These are phyloP conservation scores for Gyrodon lividus DNA, from an alignment of 768 basidiomycete species.

Conservation along the genomic window DNA sequence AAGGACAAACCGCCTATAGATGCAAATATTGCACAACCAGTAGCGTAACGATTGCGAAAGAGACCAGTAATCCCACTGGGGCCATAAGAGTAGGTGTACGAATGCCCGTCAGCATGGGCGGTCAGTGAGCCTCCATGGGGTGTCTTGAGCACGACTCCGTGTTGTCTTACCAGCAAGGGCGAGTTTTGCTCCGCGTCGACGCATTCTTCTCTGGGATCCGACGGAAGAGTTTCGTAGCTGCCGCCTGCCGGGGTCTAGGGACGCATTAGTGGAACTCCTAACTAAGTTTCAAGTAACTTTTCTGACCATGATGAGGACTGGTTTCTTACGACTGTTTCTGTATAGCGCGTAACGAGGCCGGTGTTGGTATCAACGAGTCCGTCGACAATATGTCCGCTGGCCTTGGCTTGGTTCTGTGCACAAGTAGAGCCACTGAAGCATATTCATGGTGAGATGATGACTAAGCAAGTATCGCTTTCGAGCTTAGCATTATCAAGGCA, in stretches of 20 bases:
- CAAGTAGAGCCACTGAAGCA: too few species aligned
- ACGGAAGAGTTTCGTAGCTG: slow-evolving; percentile 17
- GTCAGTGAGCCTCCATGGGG: slow-evolving; percentile 28
- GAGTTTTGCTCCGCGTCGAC: slow-evolving; percentile 11
- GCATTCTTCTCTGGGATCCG: slow-evolving; percentile 10
- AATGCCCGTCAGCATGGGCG: slow-evolving; percentile 19
- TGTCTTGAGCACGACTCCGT: slow-evolving; percentile 20
- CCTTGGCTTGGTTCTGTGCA: too few species aligned
- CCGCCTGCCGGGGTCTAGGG: neutral
- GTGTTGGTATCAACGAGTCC: too few species aligned
- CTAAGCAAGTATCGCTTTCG: too few species aligned
- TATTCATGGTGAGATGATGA: too few species aligned
- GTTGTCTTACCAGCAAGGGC: slow-evolving; percentile 16
- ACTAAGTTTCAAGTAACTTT: neutral
- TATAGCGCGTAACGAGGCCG: too few species aligned
- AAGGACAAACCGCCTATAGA: slow-evolving; percentile 77
- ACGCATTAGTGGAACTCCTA: neutral
- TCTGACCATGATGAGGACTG: neutral
- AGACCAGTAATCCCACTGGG: slow-evolving; percentile 67
- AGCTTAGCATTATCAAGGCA: too few species aligned
- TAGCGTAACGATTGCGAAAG: slow-evolving; percentile 59
- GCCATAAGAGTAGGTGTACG: slow-evolving; percentile 72
- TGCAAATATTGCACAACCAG: slow-evolving; percentile 70
- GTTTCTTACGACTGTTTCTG: too few species aligned
- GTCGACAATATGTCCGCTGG: too few species aligned